A percentile compares a stretch with the other conserved stretches of the same genome.
phyloP scores from a whole-genome alignment of 352 stramenopile species.

The Globisporangium lucens region DNA sequence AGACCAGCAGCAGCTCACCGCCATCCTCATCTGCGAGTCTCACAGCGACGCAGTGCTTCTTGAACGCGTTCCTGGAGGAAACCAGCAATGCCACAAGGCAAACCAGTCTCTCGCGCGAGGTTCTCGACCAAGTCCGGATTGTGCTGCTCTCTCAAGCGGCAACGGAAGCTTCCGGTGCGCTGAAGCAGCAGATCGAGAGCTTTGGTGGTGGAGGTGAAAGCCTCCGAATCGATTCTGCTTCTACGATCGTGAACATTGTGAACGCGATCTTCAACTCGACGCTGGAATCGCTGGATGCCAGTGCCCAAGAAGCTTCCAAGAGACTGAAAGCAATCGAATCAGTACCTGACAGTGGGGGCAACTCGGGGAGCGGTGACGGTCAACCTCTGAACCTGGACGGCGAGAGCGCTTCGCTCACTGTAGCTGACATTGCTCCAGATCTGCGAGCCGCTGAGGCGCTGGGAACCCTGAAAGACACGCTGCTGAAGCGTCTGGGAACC shows the following conservation, averaged over 20 bases:
- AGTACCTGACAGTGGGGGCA: not conserved
- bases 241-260: not conserved
- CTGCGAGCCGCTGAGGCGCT: not conserved
- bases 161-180: not conserved
- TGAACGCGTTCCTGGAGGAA: not conserved
- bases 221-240: not conserved
- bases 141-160: constrained; percentile 3
- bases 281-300: not conserved
- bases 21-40: not conserved
- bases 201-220: not conserved
- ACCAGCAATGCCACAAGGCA: not conserved
- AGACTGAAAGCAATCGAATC: not conserved
- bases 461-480: not conserved
- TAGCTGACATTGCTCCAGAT: not conserved
- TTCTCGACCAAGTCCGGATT: constrained; percentile 2
- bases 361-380: not conserved
- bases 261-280: constrained; percentile 6
- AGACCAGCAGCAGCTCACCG: not conserved
- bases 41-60: constrained; percentile 2
- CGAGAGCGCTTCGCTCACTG: not conserved
- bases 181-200: not conserved
- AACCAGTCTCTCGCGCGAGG: not conserved
- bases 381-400: not conserved
- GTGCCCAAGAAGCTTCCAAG: not conserved
- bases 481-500: not conserved